Base-by-base conservation (phyloP, 306 rosid genomes). In the Betula pendula region DNA sequence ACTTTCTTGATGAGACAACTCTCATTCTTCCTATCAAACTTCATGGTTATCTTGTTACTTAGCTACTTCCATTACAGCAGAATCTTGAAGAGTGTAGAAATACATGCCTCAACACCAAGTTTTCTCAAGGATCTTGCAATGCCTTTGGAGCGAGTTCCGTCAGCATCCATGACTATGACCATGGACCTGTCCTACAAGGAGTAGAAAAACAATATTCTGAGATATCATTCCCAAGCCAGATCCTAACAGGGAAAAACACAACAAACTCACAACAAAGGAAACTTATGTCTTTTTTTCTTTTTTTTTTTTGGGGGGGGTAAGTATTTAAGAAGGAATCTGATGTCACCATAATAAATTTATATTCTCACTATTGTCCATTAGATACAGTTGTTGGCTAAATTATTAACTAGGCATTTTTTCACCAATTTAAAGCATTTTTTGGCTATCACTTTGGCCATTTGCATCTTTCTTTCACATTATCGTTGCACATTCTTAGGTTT, bases 81-180 rank as follows among this genome's bases (percentile, higher is more conserved):
- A 75, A 75, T 81, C 83, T 75, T 81, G 72, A 48, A 24, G 68
- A 69, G 69, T 68, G 42, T 80, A 59, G 38, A 79, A 72, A 82
- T 62, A 88, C 97, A 83, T 83, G 82, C 98, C 96, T 92, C 88
- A 66, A 89, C 72, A 75, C 98, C 98, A 63, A 92, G 81, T 85
- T 88, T 92, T 84, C 81, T 89, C 89, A 95, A 90, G 77, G 96
- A 90, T 77, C 98, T 89, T 73, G 97, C 98, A 47, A 95, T 84
- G 83, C 92, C 89, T 83, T 92, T 95, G 66, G 97, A 87, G 73
- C 89, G 83, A 84, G 84, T 70, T 48, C 98, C 96, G 81, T 95
- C 90, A 80, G 90, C 90, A 88, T 95, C 98, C 88, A 95, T 80
- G 85, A 95, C 74, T 70, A 95, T 87, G 79, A 95, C 96, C 95